Base-by-base conservation (phyloP, 805 yeast genomes). In the Pichia thaimueangensis region DNA sequence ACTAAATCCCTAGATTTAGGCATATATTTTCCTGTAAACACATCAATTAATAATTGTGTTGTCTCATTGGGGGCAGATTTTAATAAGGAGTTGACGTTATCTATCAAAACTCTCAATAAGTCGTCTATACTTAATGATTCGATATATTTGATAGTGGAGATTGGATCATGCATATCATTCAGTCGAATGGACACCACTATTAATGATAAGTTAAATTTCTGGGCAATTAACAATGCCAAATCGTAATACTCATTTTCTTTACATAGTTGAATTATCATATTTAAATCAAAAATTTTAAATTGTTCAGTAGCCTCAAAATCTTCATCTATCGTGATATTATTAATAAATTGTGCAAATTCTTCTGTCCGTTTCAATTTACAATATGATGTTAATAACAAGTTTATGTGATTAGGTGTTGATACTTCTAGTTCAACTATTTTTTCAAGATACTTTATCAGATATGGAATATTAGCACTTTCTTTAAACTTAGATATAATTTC, bases 21-120 rank as follows among this genome's bases (percentile, higher is more conserved):
- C 23, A 63, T 66, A 58, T 82, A 91, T 42, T 76, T 78, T 0
- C 97, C 97, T 0, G 97, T 91, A 57, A 91, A 93, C 0, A 91
- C 83, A 23, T 84, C 82, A 39, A 93, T 88, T 44, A 91, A 67
- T 29, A 93, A 62, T 24, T 81, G 81, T 1, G 96, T 88, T 0
- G 95, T 83, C 43, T 82, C 87, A 44, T 83, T 74, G 0, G 97
- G 97, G 30, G 77, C 63, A 35, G 69, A 57, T 29, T 83, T 84
- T 37, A 91, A 67, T 23, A 91, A 63, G 1, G 63, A 54, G 45
- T 85, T 78, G 3, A 91, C 80, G 35, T 61, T 58, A 22, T 62
- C 65, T 6, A 63, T 45, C 38, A 89, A 64, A 8, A 86, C 79
- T 31, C 91, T 65, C 23, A 89, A 63, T 4, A 87, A 75, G 39